Conservation (phyloP, 208 protist genomes). For the Novymonas esmeraldas region DNA sequence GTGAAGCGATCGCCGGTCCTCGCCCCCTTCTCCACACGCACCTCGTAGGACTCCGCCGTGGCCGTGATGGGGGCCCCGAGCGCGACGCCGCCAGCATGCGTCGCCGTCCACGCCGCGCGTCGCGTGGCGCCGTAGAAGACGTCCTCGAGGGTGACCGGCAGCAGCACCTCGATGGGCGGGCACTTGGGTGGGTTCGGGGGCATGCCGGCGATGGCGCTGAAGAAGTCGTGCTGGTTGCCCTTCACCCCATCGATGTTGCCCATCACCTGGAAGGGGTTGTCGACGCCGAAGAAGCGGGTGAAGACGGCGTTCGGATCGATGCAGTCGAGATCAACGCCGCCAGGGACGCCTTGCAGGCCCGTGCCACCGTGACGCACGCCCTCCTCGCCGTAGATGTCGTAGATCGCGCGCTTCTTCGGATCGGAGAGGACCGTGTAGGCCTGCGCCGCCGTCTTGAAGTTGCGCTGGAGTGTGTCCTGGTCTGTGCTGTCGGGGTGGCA, state of each 20-base stretch:
- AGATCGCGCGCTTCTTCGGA: conserved; percentile 85
- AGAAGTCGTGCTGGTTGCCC: conserved; percentile 86
- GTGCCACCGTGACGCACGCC: conserved; percentile 90
- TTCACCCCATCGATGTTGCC: conserved; percentile 66
- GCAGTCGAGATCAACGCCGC: conserved; percentile 75
- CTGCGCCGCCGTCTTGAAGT: conserved; percentile 83
- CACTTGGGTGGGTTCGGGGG: conserved; percentile 60
- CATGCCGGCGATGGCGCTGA: conserved; percentile 63
- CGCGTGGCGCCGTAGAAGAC: conserved; percentile 85
- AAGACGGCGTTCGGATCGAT: conserved; percentile 86
- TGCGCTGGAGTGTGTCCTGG: conserved; percentile 56
- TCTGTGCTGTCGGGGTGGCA: conserved; percentile 76
- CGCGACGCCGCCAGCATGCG: conserved; percentile 22
- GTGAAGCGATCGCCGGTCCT: conserved; percentile 70
- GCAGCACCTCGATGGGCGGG: conserved; percentile 53
- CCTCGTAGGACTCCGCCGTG: conserved; percentile 58
- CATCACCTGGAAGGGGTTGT: conserved; percentile 90
- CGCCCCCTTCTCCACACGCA: conserved; percentile 72
- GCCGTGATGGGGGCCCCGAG: conserved; percentile 26
- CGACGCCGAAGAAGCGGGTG: conserved; percentile 87
- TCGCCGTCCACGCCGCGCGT: conserved; percentile 59
- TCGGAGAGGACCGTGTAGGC: conserved; percentile 91
- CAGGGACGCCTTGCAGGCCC: conserved; percentile 75
- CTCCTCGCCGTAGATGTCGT: conserved; percentile 92
- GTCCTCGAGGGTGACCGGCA: conserved; percentile 82